These are phyloP conservation scores for Stephanodiscus triporus DNA, from an alignment of 108 stramenopile genomes.

Conservation along the genomic window DNA sequence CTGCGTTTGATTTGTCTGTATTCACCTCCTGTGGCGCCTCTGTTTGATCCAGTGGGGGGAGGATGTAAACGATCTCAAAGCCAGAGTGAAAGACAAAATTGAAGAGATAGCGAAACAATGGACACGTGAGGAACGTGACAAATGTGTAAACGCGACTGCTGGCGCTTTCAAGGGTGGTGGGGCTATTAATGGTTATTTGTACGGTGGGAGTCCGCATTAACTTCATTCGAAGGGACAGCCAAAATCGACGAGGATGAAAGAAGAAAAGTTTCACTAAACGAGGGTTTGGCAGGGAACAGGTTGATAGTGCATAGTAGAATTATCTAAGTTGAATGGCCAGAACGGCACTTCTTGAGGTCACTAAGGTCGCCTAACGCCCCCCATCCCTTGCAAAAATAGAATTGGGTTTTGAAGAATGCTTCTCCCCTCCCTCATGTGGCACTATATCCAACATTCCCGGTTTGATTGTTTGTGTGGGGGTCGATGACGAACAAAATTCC, in stretches of 20 bases:
- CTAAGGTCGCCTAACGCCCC: too few species aligned
- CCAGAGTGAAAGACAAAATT: constrained; percentile 72
- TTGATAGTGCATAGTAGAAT: too few species aligned
- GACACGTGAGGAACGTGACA: constrained; percentile 73
- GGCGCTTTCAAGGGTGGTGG: constrained; percentile 77
- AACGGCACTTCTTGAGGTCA: too few species aligned
- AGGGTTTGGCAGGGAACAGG: too few species aligned
- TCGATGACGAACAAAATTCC: too few species aligned
- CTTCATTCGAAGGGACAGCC: not conserved
- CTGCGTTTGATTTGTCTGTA: not conserved
- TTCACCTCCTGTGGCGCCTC: not conserved
- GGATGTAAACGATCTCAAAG: constrained; percentile 83
- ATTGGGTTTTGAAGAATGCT: too few species aligned
- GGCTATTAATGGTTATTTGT: constrained; percentile 66
- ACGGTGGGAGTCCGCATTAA: constrained; percentile 67
- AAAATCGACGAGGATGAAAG: not conserved
- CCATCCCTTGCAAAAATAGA: too few species aligned
- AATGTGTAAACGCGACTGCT: constrained; percentile 73
- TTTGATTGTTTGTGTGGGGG: too few species aligned
- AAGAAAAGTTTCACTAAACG: too few species aligned
- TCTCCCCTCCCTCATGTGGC: too few species aligned
- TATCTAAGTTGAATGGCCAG: too few species aligned
- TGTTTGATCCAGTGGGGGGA: constrained; percentile 67
- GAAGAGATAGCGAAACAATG: constrained; percentile 85
- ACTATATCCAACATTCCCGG: too few species aligned